Evolutionary conservation across 768 basidiomycete species (phyloP).

Genomic region (Podaxis carcinomalis): DNA sequence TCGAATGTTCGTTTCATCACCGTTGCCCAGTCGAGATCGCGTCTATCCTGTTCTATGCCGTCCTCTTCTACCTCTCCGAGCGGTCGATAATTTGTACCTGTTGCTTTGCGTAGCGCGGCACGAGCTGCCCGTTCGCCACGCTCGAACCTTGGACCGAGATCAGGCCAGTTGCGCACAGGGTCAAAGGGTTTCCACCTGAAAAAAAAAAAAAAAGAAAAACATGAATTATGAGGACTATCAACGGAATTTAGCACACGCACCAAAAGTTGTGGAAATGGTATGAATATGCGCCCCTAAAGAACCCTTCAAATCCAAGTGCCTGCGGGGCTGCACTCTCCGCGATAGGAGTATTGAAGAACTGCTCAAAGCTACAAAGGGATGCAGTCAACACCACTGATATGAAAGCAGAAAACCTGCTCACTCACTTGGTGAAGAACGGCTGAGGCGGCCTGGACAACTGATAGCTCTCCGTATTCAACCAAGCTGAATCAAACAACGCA

Average conservation of each 20-base stretch:
- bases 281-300: slow-evolving; percentile 93
- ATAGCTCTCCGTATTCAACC: slow-evolving; percentile 90
- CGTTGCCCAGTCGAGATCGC: slow-evolving; percentile 88
- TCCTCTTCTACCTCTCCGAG: slow-evolving; percentile 32
- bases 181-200: slow-evolving; percentile 93
- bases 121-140: slow-evolving; percentile 72
- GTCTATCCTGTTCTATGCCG: slow-evolving; percentile 59
- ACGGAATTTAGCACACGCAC: slow-evolving; percentile 33
- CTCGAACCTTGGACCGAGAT: slow-evolving; percentile 77
- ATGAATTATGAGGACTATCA: too few species aligned
- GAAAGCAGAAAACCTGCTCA: slow-evolving; percentile 28
- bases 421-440: slow-evolving; percentile 90
- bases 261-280: slow-evolving; percentile 97
- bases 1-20: slow-evolving; percentile 96
- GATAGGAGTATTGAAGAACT: slow-evolving; percentile 83
- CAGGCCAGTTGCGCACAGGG: slow-evolving; percentile 89
- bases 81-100: background rate
- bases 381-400: background rate
- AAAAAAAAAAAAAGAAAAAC: slow-evolving; percentile 11
- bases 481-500: slow-evolving; percentile 94
- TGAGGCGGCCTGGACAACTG: slow-evolving; percentile 92
- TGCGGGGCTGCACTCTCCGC: slow-evolving; percentile 76
- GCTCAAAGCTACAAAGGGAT: slow-evolving; percentile 57
- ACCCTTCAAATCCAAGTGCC: slow-evolving; percentile 88
- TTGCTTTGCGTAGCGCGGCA: slow-evolving; percentile 21